phyloP scores from a whole-genome alignment of 2,329 filamentous ascomycete genomes.

The Alternaria alternata region DNA sequence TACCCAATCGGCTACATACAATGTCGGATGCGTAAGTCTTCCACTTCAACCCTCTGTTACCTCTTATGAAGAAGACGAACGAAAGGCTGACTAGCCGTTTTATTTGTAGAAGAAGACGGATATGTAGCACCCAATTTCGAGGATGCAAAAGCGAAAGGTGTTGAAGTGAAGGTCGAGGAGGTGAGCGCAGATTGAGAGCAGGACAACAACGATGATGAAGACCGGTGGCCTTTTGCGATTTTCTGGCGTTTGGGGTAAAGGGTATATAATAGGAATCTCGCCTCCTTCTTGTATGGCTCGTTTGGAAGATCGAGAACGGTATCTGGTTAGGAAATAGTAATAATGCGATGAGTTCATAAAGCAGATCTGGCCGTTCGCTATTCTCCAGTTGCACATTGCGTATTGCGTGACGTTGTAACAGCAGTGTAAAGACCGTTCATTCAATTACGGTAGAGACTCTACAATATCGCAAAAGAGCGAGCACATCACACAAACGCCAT shows the following conservation, averaged over 20 bases:
- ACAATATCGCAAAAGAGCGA: slow-evolving; percentile 5
- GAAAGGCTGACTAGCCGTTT: neutral
- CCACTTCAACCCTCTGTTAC: neutral
- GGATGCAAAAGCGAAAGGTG: neutral
- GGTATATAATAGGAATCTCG: neutral
- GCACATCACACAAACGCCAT: slow-evolving; percentile 17
- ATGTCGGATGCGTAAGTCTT: slow-evolving; percentile 31
- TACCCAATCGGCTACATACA: slow-evolving; percentile 36
- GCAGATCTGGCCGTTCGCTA: neutral
- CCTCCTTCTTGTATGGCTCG: neutral
- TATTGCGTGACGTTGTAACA: neutral
- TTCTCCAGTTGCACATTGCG: neutral
- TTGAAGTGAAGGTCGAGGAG: neutral
- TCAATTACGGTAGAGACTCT: neutral
- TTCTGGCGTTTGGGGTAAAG: neutral
- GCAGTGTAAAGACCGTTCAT: neutral
- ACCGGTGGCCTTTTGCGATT: neutral
- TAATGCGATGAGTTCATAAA: neutral
- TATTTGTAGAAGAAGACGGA: slow-evolving; percentile 1
- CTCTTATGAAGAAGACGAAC: neutral
- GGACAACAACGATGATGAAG: neutral
- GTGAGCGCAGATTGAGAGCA: neutral
- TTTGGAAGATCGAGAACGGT: neutral
- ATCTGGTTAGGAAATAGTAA: neutral
- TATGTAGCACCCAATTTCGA: neutral